phyloP scores from a whole-genome alignment of 208 protist genomes.

The Willaertia magna region DNA sequence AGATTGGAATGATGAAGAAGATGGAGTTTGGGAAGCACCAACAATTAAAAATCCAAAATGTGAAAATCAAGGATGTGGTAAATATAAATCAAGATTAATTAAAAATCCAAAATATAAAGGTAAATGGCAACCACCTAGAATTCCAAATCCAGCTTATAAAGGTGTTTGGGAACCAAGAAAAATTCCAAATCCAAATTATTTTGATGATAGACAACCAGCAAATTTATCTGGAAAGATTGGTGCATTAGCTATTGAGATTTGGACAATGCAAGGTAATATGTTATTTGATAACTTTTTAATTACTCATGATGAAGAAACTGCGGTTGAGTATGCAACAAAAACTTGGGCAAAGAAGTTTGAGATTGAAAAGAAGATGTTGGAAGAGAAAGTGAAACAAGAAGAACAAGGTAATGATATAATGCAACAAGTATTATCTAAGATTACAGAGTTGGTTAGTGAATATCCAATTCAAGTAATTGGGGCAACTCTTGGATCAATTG shows the following conservation, averaged over 20 bases:
- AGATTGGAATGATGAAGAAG: slow-evolving; percentile 73
- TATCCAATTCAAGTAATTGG: neutral
- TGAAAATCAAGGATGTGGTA: slow-evolving; percentile 34
- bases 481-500: neutral
- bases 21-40: slow-evolving; percentile 65
- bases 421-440: neutral
- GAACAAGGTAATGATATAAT: neutral
- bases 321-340: slow-evolving; percentile 11
- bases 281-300: slow-evolving; percentile 91
- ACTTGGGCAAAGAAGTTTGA: neutral
- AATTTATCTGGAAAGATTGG: slow-evolving; percentile 44
- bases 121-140: slow-evolving; percentile 58
- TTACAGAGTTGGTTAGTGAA: neutral
- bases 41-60: slow-evolving; percentile 59
- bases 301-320: slow-evolving; percentile 61
- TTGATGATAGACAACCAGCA: slow-evolving; percentile 55
- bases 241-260: slow-evolving; percentile 79
- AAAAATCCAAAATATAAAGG: slow-evolving; percentile 70
- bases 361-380: neutral
- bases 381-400: neutral
- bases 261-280: slow-evolving; percentile 82
- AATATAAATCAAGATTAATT: slow-evolving; percentile 57
- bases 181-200: slow-evolving; percentile 78
- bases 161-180: slow-evolving; percentile 56
- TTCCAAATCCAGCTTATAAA: slow-evolving; percentile 83